These are phyloP conservation scores for Prunella vulgaris DNA, from an alignment of 257 asterid species.

Conservation along the genomic window DNA sequence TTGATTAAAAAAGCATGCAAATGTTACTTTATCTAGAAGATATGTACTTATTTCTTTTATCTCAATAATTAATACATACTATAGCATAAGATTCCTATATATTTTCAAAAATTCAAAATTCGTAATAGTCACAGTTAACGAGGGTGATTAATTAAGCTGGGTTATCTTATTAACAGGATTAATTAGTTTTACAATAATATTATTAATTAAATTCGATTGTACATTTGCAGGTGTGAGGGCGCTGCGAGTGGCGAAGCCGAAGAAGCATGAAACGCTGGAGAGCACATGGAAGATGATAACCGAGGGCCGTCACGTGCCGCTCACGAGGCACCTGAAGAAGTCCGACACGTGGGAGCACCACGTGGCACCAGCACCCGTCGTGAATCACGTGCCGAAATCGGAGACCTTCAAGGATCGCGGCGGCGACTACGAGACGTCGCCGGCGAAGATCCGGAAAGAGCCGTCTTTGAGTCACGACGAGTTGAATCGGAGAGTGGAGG, in stretches of 20 bases:
- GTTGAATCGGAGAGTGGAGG: conserved; percentile 63
- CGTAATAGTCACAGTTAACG: too few species aligned
- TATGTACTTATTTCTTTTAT: too few species aligned
- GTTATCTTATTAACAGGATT: too few species aligned
- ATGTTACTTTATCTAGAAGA: background rate
- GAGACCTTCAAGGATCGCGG: conserved; percentile 50
- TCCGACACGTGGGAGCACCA: conserved; percentile 45
- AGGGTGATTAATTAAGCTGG: too few species aligned
- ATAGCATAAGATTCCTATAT: background rate
- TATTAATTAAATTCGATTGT: background rate
- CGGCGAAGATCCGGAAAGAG: conserved; percentile 39
- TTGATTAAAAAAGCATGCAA: conserved; percentile 16
- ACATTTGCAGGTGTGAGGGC: conserved; percentile 37
- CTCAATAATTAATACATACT: background rate
- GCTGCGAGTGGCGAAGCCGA: conserved; percentile 37
- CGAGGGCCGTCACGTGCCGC: conserved; percentile 56
- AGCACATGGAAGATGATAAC: conserved; percentile 78
- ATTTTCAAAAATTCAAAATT: background rate
- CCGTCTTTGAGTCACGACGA: conserved; percentile 63
- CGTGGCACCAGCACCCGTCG: conserved; percentile 14
- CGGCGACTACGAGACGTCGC: conserved; percentile 16
- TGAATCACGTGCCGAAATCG: conserved; percentile 32
- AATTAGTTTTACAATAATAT: too few species aligned
- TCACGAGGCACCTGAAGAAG: conserved; percentile 46
- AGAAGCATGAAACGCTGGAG: conserved; percentile 58